These are phyloP conservation scores for Lepiota subincarnata DNA, from an alignment of 768 basidiomycete species.

Conservation along the genomic window DNA sequence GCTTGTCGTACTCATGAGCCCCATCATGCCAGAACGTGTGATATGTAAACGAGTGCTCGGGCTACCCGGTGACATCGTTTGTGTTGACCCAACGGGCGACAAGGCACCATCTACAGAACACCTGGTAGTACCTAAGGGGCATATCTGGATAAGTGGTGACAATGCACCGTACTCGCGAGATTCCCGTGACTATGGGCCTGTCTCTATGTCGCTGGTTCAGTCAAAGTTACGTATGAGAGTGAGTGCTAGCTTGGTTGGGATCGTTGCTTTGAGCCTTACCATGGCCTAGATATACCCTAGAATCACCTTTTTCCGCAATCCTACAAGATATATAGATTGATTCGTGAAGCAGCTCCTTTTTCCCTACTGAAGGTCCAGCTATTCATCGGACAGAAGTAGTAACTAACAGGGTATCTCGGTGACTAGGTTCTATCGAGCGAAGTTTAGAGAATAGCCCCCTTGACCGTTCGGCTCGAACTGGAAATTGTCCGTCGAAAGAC, in stretches of 20 bases:
- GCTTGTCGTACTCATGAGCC: constrained; percentile 68
- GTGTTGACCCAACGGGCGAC: constrained; percentile 79
- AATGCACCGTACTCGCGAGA: constrained; percentile 81
- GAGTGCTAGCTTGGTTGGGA: constrained; percentile 17
- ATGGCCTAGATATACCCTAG: constrained; percentile 42
- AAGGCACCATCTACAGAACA: constrained; percentile 66
- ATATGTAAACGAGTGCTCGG: constrained; percentile 91
- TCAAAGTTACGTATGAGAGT: constrained; percentile 68
- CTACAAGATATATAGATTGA: constrained; percentile 36
- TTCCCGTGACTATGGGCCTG: constrained; percentile 90
- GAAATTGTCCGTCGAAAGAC: constrained; percentile 94
- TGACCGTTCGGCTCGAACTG: constrained; percentile 91
- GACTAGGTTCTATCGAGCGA: constrained; percentile 42
- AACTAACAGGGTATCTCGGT: not conserved
- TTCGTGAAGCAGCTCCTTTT: no score
- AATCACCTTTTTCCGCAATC: constrained; percentile 39
- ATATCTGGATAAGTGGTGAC: constrained; percentile 90
- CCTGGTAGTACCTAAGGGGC: constrained; percentile 75
- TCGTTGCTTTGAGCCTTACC: not conserved
- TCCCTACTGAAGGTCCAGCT: not conserved
- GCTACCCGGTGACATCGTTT: constrained; percentile 83
- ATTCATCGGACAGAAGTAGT: not conserved
- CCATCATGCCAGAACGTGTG: constrained; percentile 56
- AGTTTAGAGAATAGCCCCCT: constrained; percentile 95
- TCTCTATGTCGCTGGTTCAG: constrained; percentile 74